Percentiles rank a stretch among this genome's conserved stretches.
Conservation (phyloP, 768 basidiomycete species). For the Collybia sordida region DNA sequence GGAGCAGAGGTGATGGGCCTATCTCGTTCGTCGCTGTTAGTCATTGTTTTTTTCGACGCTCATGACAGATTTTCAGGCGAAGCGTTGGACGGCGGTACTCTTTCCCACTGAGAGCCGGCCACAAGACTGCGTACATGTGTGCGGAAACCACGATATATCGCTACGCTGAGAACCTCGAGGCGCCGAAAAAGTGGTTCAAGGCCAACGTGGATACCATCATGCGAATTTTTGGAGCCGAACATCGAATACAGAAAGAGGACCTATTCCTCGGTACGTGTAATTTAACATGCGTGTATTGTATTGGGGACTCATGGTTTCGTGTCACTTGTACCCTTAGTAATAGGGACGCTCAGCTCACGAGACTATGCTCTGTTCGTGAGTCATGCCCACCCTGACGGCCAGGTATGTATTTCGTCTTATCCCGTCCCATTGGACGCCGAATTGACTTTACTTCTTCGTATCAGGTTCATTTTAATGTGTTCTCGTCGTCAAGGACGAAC, state of each 20-base stretch:
- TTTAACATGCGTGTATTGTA: no score
- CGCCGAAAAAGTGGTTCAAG: conserved; percentile 74
- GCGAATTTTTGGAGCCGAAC: conserved; percentile 46
- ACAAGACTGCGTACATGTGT: conserved; percentile 65
- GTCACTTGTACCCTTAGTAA: conserved; percentile 32
- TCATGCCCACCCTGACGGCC: conserved; percentile 63
- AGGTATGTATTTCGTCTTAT: conserved; percentile 29
- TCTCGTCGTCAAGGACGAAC: conserved; percentile 46
- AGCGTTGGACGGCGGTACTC: conserved; percentile 51
- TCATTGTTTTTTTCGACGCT: conserved; percentile 2
- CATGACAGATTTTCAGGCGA: conserved; percentile 30
- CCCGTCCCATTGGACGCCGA: not conserved
- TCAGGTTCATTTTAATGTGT: conserved; percentile 72
- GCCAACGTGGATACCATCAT: conserved; percentile 66
- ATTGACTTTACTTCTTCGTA: not conserved
- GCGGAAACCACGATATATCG: conserved; percentile 70
- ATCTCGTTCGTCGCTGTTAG: conserved; percentile 34
- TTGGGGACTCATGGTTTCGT: not conserved
- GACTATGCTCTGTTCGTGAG: conserved; percentile 79
- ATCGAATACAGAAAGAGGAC: conserved; percentile 58
- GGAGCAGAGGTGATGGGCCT: conserved; percentile 29
- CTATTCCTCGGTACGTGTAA: conserved; percentile 45
- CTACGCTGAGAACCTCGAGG: conserved; percentile 61
- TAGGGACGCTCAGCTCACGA: conserved; percentile 68
- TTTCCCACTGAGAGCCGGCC: conserved; percentile 61